Percentiles rank a stretch among this genome's conserved stretches.
Evolutionary conservation across 2,329 filamentous ascomycete genomes (phyloP).

Genomic region (Penicillium sp.): DNA sequence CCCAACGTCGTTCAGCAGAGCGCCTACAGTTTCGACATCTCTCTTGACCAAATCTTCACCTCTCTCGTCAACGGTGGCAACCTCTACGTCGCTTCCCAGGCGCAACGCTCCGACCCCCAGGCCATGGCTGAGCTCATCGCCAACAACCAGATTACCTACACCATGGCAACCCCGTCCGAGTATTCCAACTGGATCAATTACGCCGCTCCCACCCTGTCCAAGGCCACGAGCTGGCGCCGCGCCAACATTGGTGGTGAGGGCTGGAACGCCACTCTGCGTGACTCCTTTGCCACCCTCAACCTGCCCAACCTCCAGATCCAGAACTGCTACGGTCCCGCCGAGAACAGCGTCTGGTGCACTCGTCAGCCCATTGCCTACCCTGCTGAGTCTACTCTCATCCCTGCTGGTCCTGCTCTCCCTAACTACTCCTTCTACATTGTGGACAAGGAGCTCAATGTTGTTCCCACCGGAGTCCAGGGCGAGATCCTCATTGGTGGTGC

Average conservation of each 20-base stretch:
- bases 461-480: background rate
- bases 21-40: background rate
- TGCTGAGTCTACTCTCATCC: background rate
- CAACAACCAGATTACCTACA: background rate
- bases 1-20: background rate
- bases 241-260: background rate
- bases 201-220: background rate
- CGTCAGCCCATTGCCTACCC: background rate
- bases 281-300: background rate
- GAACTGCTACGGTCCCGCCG: background rate
- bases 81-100: background rate
- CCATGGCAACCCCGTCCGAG: background rate
- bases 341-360: background rate
- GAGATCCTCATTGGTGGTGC: background rate
- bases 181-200: background rate
- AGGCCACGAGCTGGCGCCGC: background rate
- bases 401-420: background rate
- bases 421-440: background rate
- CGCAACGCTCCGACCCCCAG: background rate
- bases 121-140: background rate
- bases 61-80: background rate
- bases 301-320: background rate
- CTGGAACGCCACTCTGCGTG: background rate
- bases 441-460: background rate
- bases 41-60: background rate